Conservation (phyloP, 2,329 filamentous ascomycete species). For the Cylindrodendrum hubeiense region DNA sequence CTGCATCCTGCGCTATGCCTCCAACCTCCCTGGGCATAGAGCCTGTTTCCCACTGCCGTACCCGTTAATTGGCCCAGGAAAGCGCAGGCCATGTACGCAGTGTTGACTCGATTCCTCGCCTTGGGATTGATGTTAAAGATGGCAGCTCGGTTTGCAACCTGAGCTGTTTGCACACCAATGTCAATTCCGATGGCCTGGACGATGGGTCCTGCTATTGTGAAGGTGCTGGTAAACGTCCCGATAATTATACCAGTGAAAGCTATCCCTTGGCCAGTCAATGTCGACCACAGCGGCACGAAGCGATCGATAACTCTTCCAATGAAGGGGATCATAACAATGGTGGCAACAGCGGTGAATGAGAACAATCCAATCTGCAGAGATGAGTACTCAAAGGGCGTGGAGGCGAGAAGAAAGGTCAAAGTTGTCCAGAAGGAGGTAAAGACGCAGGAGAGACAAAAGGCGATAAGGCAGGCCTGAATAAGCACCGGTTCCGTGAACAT, state of each 20-base stretch:
- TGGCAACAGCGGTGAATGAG: constrained; percentile 79
- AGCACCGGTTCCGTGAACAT: constrained; percentile 75
- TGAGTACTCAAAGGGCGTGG: constrained; percentile 75
- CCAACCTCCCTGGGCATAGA: constrained; percentile 66
- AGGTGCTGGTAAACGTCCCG: constrained; percentile 76
- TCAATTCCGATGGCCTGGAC: constrained; percentile 79
- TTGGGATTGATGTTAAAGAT: constrained; percentile 80
- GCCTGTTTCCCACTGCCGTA: constrained; percentile 67
- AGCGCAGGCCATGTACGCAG: constrained; percentile 82
- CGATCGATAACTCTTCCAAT: constrained; percentile 78
- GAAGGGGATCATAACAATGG: constrained; percentile 75
- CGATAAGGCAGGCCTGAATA: constrained; percentile 76
- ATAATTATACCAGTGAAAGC: constrained; percentile 72
- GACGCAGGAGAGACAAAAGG: constrained; percentile 67
- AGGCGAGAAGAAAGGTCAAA: constrained; percentile 81
- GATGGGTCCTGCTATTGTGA: constrained; percentile 77
- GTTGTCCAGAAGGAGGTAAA: constrained; percentile 73
- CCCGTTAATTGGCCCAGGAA: constrained; percentile 84
- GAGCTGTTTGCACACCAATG: constrained; percentile 77
- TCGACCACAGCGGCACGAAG: constrained; percentile 76
- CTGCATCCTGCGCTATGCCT: constrained; percentile 57
- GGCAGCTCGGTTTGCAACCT: constrained; percentile 78
- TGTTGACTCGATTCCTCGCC: constrained; percentile 82
- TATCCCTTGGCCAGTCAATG: constrained; percentile 71
- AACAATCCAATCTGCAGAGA: constrained; percentile 82